These are phyloP conservation scores for Sporormia fimetaria DNA, from an alignment of 495 filamentous ascomycete species.

Conservation along the genomic window DNA sequence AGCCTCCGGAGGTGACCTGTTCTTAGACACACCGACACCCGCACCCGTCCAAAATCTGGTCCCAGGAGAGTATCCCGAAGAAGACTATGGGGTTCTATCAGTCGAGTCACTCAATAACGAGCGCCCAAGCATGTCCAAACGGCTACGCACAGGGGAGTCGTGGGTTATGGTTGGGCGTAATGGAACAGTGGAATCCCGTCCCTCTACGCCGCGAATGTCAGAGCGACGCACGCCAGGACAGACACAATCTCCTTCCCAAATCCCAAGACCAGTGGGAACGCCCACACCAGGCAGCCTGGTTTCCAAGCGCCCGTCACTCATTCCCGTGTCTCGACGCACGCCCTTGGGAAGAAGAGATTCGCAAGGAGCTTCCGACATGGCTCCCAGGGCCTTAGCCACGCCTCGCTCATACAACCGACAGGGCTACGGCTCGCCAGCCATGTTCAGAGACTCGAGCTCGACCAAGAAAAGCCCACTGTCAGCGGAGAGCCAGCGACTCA, in stretches of 20 bases:
- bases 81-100: slow-evolving; percentile 28
- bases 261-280: slow-evolving; percentile 26
- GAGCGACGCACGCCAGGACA: slow-evolving; percentile 13
- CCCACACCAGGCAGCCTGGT: slow-evolving; percentile 10
- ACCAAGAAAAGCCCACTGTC: slow-evolving; percentile 36
- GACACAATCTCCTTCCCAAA: slow-evolving; percentile 18
- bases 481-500: slow-evolving; percentile 55
- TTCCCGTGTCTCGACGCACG: slow-evolving; percentile 27
- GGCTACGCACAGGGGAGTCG: slow-evolving; percentile 46
- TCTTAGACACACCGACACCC: background rate
- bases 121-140: slow-evolving; percentile 35
- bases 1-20: slow-evolving; percentile 28
- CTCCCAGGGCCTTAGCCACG: slow-evolving; percentile 1
- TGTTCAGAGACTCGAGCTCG: slow-evolving; percentile 11
- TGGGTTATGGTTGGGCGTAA: slow-evolving; percentile 63
- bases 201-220: slow-evolving; percentile 21
- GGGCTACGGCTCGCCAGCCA: slow-evolving; percentile 20
- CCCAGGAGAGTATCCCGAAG: slow-evolving; percentile 39
- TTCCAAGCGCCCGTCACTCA: slow-evolving; percentile 23
- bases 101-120: slow-evolving; percentile 26
- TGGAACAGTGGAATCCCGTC: slow-evolving; percentile 21
- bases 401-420: slow-evolving; percentile 20
- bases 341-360: slow-evolving; percentile 26
- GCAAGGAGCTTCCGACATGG: slow-evolving; percentile 30
- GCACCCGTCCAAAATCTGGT: slow-evolving; percentile 27